phyloP scores from a whole-genome alignment of 2,329 filamentous ascomycete genomes.

The Periglandula ipomoeae region DNA sequence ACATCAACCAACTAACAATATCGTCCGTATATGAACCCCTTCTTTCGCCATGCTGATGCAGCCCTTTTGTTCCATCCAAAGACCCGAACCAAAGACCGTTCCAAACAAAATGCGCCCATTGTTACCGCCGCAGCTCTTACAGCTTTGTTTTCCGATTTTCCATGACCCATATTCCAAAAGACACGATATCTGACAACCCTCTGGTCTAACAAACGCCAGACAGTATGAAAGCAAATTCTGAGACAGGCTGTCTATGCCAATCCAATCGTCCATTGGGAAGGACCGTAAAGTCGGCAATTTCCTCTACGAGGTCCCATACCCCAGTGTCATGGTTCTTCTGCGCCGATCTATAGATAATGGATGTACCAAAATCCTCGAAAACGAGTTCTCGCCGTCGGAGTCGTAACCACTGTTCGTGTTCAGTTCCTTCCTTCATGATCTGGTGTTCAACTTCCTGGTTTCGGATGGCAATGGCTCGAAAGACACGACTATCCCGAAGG shows the following conservation, averaged over 20 bases:
- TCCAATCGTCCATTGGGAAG: conserved; percentile 20
- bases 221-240: conserved; percentile 22
- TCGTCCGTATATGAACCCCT: too few relatives aligned
- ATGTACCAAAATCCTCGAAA: conserved; percentile 28
- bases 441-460: conserved; percentile 27
- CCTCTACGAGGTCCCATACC: conserved; percentile 29
- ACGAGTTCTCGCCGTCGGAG: conserved; percentile 27
- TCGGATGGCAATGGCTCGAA: conserved; percentile 28
- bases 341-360: conserved; percentile 27
- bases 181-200: too few relatives aligned
- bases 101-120: too few relatives aligned
- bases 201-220: conserved; percentile 18
- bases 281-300: conserved; percentile 24
- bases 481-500: conserved; percentile 32
- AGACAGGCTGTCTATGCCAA: conserved; percentile 28
- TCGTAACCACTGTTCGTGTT: conserved; percentile 29
- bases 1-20: too few relatives aligned
- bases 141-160: too few relatives aligned
- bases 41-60: too few relatives aligned
- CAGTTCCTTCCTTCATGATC: conserved; percentile 21
- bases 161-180: too few relatives aligned
- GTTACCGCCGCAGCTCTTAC: too few relatives aligned
- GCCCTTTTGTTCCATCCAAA: too few relatives aligned
- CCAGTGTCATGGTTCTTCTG: conserved; percentile 22
- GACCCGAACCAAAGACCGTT: too few relatives aligned